Conservation (phyloP, 805 yeast species). For the Pichia cephalocereana region DNA sequence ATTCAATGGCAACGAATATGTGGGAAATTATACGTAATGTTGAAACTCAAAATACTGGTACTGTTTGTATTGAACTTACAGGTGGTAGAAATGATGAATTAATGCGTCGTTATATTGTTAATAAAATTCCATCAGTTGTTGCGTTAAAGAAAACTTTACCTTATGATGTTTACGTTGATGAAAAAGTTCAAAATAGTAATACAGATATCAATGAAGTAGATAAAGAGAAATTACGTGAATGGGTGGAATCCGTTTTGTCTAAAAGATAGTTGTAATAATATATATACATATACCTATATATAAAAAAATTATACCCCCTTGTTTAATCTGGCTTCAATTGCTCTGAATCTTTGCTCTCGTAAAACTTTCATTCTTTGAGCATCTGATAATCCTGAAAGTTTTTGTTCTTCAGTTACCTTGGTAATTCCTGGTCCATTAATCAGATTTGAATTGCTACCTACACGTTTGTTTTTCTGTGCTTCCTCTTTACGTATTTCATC, state of each 20-base stretch:
- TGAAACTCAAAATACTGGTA: slow-evolving; percentile 1
- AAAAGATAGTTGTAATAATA: not conserved
- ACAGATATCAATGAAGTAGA: slow-evolving; percentile 3
- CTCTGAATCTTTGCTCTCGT: slow-evolving; percentile 93
- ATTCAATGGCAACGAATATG: slow-evolving; percentile 53
- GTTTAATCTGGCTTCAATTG: slow-evolving; percentile 81
- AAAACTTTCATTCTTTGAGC: slow-evolving; percentile 70
- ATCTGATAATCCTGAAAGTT: slow-evolving; percentile 54
- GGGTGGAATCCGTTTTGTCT: slow-evolving; percentile 4
- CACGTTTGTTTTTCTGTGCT: not conserved
- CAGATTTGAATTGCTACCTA: not conserved
- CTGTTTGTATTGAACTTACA: slow-evolving; percentile 11
- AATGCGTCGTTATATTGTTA: slow-evolving; percentile 43
- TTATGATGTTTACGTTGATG: slow-evolving; percentile 28
- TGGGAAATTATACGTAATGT: slow-evolving; percentile 22
- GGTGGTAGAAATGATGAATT: slow-evolving; percentile 39
- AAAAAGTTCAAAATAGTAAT: slow-evolving; percentile 17
- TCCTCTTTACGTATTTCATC: slow-evolving; percentile 1
- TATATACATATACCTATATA: no score
- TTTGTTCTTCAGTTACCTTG: slow-evolving; percentile 27
- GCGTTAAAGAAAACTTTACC: slow-evolving; percentile 60
- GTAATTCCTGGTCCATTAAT: slow-evolving; percentile 1
- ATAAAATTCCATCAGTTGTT: slow-evolving; percentile 55
- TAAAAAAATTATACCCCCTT: slow-evolving; percentile 4
- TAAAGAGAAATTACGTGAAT: slow-evolving; percentile 5